Conservation (phyloP, 345 rosid species). For the Gossypium mustelinum region DNA sequence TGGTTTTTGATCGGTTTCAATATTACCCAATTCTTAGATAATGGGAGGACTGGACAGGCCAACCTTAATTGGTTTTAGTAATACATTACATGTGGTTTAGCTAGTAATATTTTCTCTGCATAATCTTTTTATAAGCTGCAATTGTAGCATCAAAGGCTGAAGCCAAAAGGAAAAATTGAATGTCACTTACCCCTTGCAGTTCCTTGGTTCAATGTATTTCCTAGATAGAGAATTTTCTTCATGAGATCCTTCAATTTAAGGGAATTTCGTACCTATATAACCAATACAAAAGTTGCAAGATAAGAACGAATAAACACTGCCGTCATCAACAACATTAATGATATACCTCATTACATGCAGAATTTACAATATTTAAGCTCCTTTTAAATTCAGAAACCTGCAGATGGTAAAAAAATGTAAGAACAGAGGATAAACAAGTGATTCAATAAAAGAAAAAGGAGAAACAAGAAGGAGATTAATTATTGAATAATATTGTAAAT, state of each 20-base stretch:
- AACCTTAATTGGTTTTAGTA: background rate
- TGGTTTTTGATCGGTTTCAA: too few relatives aligned
- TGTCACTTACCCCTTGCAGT: constrained; percentile 83
- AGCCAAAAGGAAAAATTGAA: background rate
- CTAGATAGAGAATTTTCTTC: constrained; percentile 87
- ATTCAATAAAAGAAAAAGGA: background rate
- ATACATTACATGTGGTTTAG: background rate
- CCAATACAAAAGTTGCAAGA: constrained; percentile 19
- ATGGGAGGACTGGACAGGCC: too few relatives aligned
- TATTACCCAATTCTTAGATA: too few relatives aligned
- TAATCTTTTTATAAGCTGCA: background rate
- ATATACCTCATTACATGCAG: constrained; percentile 89
- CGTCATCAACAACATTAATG: constrained; percentile 11
- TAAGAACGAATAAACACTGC: background rate
- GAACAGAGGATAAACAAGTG: background rate
- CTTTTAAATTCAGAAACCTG: constrained; percentile 84
- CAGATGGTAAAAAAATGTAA: constrained; percentile 20
- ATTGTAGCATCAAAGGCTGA: background rate
- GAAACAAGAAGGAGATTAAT: constrained; percentile 11
- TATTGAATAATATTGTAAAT: constrained; percentile 19
- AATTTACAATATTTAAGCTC: constrained; percentile 77
- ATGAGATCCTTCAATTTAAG: constrained; percentile 81
- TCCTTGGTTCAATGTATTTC: constrained; percentile 93
- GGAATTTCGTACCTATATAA: constrained; percentile 72
- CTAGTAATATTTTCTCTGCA: background rate